Base-by-base conservation (phyloP, 768 basidiomycete species). In the Amanita inopinata region DNA sequence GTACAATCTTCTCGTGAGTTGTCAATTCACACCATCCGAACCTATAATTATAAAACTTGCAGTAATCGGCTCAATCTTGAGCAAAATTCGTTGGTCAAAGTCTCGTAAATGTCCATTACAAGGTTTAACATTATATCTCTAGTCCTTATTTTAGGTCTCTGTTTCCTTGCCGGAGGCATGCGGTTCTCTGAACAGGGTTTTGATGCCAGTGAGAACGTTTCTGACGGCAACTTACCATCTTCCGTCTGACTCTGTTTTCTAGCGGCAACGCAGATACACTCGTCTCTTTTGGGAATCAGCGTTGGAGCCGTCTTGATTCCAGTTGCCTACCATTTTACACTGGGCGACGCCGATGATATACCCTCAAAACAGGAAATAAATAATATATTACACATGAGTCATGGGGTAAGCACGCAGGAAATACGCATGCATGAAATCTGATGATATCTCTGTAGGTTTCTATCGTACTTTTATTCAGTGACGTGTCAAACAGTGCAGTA, bases 81-180 rank as follows among this genome's bases (percentile, higher is more conserved):
- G 80, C 53, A 90, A 88, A 61, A 65, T 86, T 43, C 57, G 76
- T 78, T 49, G 24, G 76, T 53, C 6, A 5, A 34, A 4, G 17
- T 15, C 10, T 4, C 4, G 28, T 18, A 7, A 4, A 11, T 23
- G 6, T 15, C 9, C 9, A 30, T 24, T 6, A n/a, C 30, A 4
- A 20, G 27, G 23, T 7, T 18, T 41, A 33, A 44, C 45, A 46
- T 45, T 39, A 37, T 30, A 25, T 35, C 12, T 36, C 14, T 14
- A 88, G 85, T 92, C 1, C 74, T 92, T 30, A 86, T 91, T 12
- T 71, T 90, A 8, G 88, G 88, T 12, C 75, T 90, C 59, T 86
- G 84, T 51, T 86, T 89, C 61, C 83, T 90, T 48, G 87, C 85
- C 0, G 86, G 87, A 10, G 86, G 86, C 0, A 53, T 79, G 48